Conservation (phyloP, 495 filamentous ascomycete genomes). For the Bathelium albidoporum region DNA sequence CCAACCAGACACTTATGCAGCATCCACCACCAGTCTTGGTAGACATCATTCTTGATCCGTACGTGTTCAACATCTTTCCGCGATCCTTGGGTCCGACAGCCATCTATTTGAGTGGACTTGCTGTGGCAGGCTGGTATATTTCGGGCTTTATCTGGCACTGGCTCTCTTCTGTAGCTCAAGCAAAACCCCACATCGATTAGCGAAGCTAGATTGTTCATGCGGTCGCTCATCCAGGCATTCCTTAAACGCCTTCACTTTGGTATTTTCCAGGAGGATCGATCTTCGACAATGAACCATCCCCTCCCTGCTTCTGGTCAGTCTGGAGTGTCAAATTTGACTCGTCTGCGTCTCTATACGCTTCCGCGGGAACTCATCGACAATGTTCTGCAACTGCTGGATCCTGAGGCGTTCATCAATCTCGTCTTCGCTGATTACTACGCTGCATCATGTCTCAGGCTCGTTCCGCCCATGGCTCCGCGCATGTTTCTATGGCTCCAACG, state of each 20-base stretch:
- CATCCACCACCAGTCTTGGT: constrained; percentile 62
- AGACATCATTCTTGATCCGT: constrained; percentile 89
- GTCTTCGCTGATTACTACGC: constrained; percentile 31
- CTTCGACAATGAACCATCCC: constrained; percentile 2
- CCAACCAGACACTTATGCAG: constrained; percentile 63
- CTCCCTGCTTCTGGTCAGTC: constrained; percentile 7
- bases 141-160: constrained; percentile 27
- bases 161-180: constrained; percentile 15
- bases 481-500: constrained; percentile 13
- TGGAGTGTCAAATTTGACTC: constrained; percentile 8
- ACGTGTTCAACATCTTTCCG: constrained; percentile 34
- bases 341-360: constrained; percentile 26
- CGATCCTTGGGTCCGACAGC: constrained; percentile 30
- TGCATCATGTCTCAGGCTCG: constrained; percentile 23
- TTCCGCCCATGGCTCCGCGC: constrained; percentile 15
- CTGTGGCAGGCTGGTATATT: constrained; percentile 28
- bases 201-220: no score
- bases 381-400: constrained; percentile 30
- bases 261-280: no score
- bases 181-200: constrained; percentile 27
- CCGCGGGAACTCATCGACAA: constrained; percentile 35
- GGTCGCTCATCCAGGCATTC: no score
- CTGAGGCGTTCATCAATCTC: constrained; percentile 31
- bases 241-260: no score
- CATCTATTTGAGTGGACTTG: constrained; percentile 27